Conservation (phyloP, 495 filamentous ascomycete genomes). For the Xylaria castorea region DNA sequence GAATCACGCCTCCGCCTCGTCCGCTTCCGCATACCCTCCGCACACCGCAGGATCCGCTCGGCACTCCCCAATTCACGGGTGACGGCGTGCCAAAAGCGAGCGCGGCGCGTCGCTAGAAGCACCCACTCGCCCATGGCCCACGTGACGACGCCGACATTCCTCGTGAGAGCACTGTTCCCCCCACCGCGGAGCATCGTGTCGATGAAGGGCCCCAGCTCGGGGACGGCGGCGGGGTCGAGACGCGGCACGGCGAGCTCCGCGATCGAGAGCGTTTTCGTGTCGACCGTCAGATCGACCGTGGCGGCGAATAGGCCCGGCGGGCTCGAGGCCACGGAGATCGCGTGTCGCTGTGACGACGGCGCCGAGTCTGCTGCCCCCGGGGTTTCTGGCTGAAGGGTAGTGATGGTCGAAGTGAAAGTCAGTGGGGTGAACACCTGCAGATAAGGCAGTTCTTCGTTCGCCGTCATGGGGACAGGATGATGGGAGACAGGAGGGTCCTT, state of each 20-base stretch:
- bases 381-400: slow-evolving; percentile 41
- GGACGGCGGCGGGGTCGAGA: slow-evolving; percentile 49
- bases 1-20: slow-evolving; percentile 26
- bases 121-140: slow-evolving; percentile 64
- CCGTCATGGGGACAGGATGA: slow-evolving; percentile 56
- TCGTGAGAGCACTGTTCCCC: slow-evolving; percentile 40
- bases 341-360: slow-evolving; percentile 50
- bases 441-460: slow-evolving; percentile 61
- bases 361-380: slow-evolving; percentile 28
- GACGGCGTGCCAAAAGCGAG: slow-evolving; percentile 54
- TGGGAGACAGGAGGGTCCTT: slow-evolving; percentile 53
- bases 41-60: slow-evolving; percentile 38
- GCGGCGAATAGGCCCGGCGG: slow-evolving; percentile 53
- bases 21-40: slow-evolving; percentile 35
- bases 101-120: slow-evolving; percentile 51
- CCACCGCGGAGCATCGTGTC: slow-evolving; percentile 33
- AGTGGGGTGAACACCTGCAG: slow-evolving; percentile 64
- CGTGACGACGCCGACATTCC: slow-evolving; percentile 53
- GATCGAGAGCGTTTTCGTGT: slow-evolving; percentile 50
- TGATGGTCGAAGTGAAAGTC: slow-evolving; percentile 56
- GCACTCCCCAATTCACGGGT: slow-evolving; percentile 48
- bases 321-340: slow-evolving; percentile 45
- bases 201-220: slow-evolving; percentile 53
- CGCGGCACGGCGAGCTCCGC: slow-evolving; percentile 46
- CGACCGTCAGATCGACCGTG: slow-evolving; percentile 54